Percentiles rank a stretch among this genome's conserved stretches.
Conservation (phyloP, 257 asterid species). For the Lycium ferocissimum region DNA sequence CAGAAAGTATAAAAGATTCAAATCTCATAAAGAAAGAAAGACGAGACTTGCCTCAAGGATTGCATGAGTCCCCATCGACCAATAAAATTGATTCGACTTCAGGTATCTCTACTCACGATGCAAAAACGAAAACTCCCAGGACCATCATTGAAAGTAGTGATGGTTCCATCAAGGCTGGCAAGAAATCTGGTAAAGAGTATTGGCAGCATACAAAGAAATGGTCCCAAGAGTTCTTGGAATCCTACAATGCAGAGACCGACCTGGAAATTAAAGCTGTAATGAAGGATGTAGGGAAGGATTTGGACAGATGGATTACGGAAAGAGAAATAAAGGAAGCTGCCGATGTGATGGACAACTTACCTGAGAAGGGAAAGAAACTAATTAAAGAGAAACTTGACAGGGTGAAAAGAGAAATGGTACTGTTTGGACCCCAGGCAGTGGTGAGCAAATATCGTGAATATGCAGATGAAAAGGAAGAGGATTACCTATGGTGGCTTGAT, state of each 20-base stretch:
- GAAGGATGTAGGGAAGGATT: slow-evolving; percentile 88
- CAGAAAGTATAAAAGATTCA: slow-evolving; percentile 51
- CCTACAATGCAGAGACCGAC: slow-evolving; percentile 81
- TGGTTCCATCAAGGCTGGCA: slow-evolving; percentile 80
- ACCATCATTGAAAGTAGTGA: slow-evolving; percentile 88
- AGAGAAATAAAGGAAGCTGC: slow-evolving; percentile 91
- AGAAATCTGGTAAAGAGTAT: slow-evolving; percentile 78
- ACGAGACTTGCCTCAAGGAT: slow-evolving; percentile 37
- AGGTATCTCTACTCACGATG: slow-evolving; percentile 34
- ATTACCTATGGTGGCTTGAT: slow-evolving; percentile 98
- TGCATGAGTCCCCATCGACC: slow-evolving; percentile 51
- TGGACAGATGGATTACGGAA: slow-evolving; percentile 96
- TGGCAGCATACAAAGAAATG: slow-evolving; percentile 98
- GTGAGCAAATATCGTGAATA: slow-evolving; percentile 94
- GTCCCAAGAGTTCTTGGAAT: slow-evolving; percentile 84
- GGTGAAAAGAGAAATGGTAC: slow-evolving; percentile 91
- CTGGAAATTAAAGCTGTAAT: slow-evolving; percentile 81
- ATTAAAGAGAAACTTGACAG: slow-evolving; percentile 72
- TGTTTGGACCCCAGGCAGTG: slow-evolving; percentile 93
- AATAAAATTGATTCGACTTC: slow-evolving; percentile 41
- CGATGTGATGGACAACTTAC: slow-evolving; percentile 72
- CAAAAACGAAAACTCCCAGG: slow-evolving; percentile 55
- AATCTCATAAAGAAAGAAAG: slow-evolving; percentile 43
- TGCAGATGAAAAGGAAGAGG: slow-evolving; percentile 83
- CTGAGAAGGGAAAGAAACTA: slow-evolving; percentile 66